Base-by-base conservation (phyloP, 306 rosid species). In the Sphenostylis stenocarpa region DNA sequence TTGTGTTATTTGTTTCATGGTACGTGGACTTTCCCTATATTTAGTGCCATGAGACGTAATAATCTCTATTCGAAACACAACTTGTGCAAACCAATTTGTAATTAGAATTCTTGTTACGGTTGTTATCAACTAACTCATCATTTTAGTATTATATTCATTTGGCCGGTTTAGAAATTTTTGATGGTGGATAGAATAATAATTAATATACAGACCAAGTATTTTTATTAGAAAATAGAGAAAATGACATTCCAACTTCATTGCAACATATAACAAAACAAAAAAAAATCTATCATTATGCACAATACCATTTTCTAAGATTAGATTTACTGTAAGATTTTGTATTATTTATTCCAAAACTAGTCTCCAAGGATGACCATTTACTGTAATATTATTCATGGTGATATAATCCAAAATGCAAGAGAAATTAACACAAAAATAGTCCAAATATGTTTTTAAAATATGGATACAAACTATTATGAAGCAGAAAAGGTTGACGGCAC, bases 101-200 rank as follows among this genome's bases (percentile, higher is more conserved):
- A 66, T 67, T 65, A 66, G 31, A 73, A 55, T 53, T 72, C 47
- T 80, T 36, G 56, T 79, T 79, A 26, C 14, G 78, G 31, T 79
- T 51, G 83, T 63, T 70, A 17, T 72, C 78, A 81, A 75, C 84
- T 24, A 74, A 73, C 76, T n/a, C 55, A 66, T 72, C 48, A 4
- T 64, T 73, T 66, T 72, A 15, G 17, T 53, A 43, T 20, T 43
- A 72, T 65, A 70, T 73, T 23, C 45, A 19, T 65, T 66, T 55
- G 55, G 24, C 53, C 14, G 11, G 36, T 52, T 60, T 61, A 60
- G 73, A 65, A 24, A 36, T 52, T 48, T 62, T 77, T 26, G 45
- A 1, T 13, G 67, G 44, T 51, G 43, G 15, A 48, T 76, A 48
- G 33, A 6, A 64, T 29, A 48, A 31, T 61, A 13, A 48, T 48